phyloP scores from a whole-genome alignment of 2,329 filamentous ascomycete genomes.

The Aspergillus tubingensis region DNA sequence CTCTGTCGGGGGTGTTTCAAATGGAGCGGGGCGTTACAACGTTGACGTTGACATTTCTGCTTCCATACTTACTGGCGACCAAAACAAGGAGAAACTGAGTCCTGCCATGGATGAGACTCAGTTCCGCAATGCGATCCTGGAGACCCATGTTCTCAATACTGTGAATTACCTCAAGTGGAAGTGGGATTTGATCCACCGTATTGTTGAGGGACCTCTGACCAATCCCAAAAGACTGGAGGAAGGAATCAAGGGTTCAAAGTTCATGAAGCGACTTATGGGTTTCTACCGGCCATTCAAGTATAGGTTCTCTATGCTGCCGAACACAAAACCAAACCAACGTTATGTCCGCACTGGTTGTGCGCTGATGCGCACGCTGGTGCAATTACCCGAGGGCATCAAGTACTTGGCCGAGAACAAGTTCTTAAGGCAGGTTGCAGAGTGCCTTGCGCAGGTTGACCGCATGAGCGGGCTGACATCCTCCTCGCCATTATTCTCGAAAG shows the following conservation, averaged over 20 bases:
- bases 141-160: constrained; percentile 83
- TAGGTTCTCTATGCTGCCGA: constrained; percentile 85
- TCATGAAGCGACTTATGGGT: constrained; percentile 89
- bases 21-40: constrained; percentile 43
- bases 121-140: constrained; percentile 62
- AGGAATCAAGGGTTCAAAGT: constrained; percentile 91
- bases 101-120: constrained; percentile 65
- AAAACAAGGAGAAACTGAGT: constrained; percentile 57
- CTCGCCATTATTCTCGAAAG: constrained; percentile 83
- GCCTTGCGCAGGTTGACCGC: constrained; percentile 89
- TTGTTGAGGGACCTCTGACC: constrained; percentile 89
- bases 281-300: constrained; percentile 98
- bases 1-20: constrained; percentile 57
- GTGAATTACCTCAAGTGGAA: constrained; percentile 96
- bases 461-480: constrained; percentile 69
- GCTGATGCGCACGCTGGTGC: constrained; percentile 80
- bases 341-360: constrained; percentile 90
- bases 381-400: constrained; percentile 78
- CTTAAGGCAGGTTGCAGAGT: constrained; percentile 90
- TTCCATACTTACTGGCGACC: constrained; percentile 41
- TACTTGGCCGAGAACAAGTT: constrained; percentile 92
- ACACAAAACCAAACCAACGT: constrained; percentile 88
- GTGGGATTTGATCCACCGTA: constrained; percentile 86
- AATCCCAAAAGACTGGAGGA: constrained; percentile 92
- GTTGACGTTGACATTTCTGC: constrained; percentile 50